A percentile compares a stretch with the other conserved stretches of the same genome.
phyloP scores from a whole-genome alignment of 345 rosid species.

The Passiflora organensis region DNA sequence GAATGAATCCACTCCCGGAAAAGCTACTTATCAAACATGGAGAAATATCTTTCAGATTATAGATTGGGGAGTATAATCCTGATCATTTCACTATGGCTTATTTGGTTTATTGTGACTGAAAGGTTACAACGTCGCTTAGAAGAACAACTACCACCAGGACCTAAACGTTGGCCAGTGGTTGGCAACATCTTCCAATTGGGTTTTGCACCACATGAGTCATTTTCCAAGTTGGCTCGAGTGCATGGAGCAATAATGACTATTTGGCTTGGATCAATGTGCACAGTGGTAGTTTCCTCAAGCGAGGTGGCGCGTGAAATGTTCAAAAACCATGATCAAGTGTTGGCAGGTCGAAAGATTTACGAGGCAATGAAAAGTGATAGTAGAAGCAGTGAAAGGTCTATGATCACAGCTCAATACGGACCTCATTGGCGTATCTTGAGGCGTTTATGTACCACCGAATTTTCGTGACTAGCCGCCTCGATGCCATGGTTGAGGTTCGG shows the following conservation, averaged over 20 bases:
- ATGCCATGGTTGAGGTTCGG: conserved; percentile 43
- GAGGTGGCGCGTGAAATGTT: conserved; percentile 66
- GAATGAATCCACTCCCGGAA: too few species aligned
- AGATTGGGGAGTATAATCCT: too few species aligned
- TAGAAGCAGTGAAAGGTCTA: conserved; percentile 53
- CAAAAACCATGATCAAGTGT: conserved; percentile 59
- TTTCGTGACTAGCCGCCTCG: conserved; percentile 60
- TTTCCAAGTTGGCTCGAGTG: conserved; percentile 38
- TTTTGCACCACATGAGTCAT: conserved; percentile 49
- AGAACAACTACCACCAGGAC: conserved; percentile 68
- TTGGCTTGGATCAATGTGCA: conserved; percentile 64
- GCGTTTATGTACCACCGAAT: conserved; percentile 56
- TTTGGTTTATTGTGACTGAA: too few species aligned
- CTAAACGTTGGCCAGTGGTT: conserved; percentile 52
- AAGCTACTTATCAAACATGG: too few species aligned
- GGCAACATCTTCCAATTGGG: conserved; percentile 65
- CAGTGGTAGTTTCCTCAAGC: conserved; percentile 64
- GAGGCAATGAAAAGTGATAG: conserved; percentile 64
- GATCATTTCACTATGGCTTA: too few species aligned
- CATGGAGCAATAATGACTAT: conserved; percentile 75
- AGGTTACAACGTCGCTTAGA: too few species aligned
- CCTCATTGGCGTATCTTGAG: conserved; percentile 69
- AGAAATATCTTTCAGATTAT: too few species aligned
- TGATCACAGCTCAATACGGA: conserved; percentile 75
- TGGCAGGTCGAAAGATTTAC: conserved; percentile 73